Evolutionary conservation across 2,329 filamentous ascomycete species (phyloP).

Genomic region (Monilinia fructicola): DNA sequence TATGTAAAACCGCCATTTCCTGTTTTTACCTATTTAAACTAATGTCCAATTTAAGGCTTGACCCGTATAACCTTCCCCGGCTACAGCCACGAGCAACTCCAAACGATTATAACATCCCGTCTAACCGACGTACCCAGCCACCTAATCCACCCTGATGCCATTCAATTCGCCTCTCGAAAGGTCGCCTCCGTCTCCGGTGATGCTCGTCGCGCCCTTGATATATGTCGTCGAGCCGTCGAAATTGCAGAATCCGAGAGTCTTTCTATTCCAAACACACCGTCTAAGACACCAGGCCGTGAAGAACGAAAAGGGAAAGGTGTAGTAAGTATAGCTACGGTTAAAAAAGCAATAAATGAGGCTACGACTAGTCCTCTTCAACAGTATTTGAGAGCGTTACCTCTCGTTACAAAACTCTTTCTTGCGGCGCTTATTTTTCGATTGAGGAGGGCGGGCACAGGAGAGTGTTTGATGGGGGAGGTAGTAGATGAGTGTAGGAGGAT

Average conservation of each 20-base stretch:
- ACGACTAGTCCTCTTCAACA: slow-evolving; percentile 91
- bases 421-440: slow-evolving; percentile 77
- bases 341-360: slow-evolving; percentile 91
- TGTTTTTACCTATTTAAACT: slow-evolving; percentile 25
- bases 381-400: slow-evolving; percentile 77
- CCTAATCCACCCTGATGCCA: slow-evolving; percentile 87
- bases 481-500: slow-evolving; percentile 80
- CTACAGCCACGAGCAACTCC: slow-evolving; percentile 94
- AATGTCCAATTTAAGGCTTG: slow-evolving; percentile 51
- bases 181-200: slow-evolving; percentile 96
- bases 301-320: slow-evolving; percentile 44
- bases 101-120: slow-evolving; percentile 95
- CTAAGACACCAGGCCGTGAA: slow-evolving; percentile 51
- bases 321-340: slow-evolving; percentile 91
- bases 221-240: slow-evolving; percentile 92
- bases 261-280: slow-evolving; percentile 57
- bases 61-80: slow-evolving; percentile 96
- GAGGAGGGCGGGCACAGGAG: slow-evolving; percentile 78
- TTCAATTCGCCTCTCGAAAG: slow-evolving; percentile 95
- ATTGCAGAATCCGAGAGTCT: slow-evolving; percentile 75
- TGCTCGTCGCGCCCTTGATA: slow-evolving; percentile 86
- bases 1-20: not conserved
- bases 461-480: slow-evolving; percentile 86
- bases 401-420: slow-evolving; percentile 81
- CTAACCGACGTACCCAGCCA: slow-evolving; percentile 83